A percentile compares a stretch with the other conserved stretches of the same genome.
These are phyloP conservation scores for Cubamyces sp. DNA, from an alignment of 768 basidiomycete species.

Conservation along the genomic window DNA sequence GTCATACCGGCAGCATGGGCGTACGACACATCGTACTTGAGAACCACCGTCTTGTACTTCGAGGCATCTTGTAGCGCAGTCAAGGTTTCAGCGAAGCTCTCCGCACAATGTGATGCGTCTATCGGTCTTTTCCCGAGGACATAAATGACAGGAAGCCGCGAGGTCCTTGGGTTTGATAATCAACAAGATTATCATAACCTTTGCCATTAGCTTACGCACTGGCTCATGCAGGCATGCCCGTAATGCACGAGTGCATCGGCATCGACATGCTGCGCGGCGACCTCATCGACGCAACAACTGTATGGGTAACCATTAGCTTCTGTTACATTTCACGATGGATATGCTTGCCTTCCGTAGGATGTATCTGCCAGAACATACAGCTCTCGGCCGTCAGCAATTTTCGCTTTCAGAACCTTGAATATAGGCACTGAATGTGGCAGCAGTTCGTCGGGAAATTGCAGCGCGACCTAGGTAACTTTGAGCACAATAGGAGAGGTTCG, in stretches of 20 bases:
- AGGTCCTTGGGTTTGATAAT: slow-evolving; percentile 58
- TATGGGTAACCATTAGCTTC: neutral
- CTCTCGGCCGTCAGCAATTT: slow-evolving; percentile 52
- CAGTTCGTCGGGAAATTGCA: slow-evolving; percentile 97
- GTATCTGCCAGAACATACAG: slow-evolving; percentile 96
- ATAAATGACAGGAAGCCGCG: slow-evolving; percentile 87
- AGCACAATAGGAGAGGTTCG: neutral
- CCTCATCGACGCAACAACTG: slow-evolving; percentile 96
- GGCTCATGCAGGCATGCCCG: slow-evolving; percentile 94
- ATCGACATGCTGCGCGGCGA: slow-evolving; percentile 92
- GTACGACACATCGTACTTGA: slow-evolving; percentile 82
- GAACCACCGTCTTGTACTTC: slow-evolving; percentile 43
- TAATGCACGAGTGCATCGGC: slow-evolving; percentile 94
- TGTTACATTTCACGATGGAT: neutral
- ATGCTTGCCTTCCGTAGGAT: slow-evolving; percentile 87
- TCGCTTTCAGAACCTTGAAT: slow-evolving; percentile 64
- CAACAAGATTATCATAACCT: neutral
- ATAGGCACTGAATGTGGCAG: slow-evolving; percentile 86
- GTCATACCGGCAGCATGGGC: slow-evolving; percentile 65
- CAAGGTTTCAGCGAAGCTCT: slow-evolving; percentile 44
- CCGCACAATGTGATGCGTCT: slow-evolving; percentile 56
- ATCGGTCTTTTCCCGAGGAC: slow-evolving; percentile 81
- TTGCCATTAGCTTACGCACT: slow-evolving; percentile 52
- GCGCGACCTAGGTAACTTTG: slow-evolving; percentile 59
- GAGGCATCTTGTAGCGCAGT: slow-evolving; percentile 2